These are phyloP conservation scores for Penicillium decumbens DNA, from an alignment of 2,329 filamentous ascomycete species.

Conservation along the genomic window DNA sequence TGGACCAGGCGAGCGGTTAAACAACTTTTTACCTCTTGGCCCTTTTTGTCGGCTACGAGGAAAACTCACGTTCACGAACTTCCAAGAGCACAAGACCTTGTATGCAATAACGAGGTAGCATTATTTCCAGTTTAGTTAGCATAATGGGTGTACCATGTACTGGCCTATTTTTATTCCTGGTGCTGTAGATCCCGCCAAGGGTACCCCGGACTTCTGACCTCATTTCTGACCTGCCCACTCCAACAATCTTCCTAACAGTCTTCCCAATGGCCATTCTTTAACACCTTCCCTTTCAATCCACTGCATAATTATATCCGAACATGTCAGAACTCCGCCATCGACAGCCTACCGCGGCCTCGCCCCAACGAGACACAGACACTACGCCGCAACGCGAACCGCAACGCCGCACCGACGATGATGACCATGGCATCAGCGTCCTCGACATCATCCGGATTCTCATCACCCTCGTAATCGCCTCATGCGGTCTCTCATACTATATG, in stretches of 20 bases:
- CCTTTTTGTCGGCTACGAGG: background rate
- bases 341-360: constrained; percentile 18
- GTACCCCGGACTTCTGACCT: constrained; percentile 1
- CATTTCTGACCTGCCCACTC: background rate
- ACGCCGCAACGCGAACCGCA: constrained; percentile 5
- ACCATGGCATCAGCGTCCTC: constrained; percentile 44
- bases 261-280: background rate
- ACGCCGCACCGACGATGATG: constrained; percentile 17
- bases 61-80: background rate
- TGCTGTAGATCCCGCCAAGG: constrained; percentile 1
- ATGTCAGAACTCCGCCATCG: constrained; percentile 34
- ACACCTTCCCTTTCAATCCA: background rate
- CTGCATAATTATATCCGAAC: background rate
- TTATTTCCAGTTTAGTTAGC: background rate
- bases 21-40: background rate
- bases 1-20: constrained; percentile 25
- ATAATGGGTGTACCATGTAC: background rate
- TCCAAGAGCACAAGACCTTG: background rate
- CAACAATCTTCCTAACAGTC: background rate
- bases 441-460: constrained; percentile 66
- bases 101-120: background rate
- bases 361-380: constrained; percentile 8
- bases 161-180: background rate
- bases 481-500: constrained; percentile 69
- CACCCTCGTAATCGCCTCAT: constrained; percentile 62